Base-by-base conservation (phyloP, 495 filamentous ascomycete species). In the Choiromyces venosus region DNA sequence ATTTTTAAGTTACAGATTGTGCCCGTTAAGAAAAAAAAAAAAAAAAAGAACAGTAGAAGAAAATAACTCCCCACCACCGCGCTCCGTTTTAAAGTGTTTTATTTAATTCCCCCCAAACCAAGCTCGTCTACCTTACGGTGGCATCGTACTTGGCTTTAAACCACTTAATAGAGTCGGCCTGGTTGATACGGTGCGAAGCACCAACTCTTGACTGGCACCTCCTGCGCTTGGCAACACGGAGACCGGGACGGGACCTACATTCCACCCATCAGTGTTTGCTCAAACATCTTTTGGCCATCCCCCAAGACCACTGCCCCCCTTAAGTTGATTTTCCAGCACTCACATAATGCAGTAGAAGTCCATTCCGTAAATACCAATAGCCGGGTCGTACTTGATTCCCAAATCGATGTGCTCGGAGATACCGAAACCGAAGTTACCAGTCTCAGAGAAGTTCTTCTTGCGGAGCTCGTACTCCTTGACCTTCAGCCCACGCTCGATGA, bases 261-360 rank as follows among this genome's bases (percentile, higher is more conserved):
- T 66, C 67, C 46, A 72, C 56, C 46, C 67, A 33, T 36, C 35
- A 64, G 74, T 83, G 74, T 84, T 79, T 82, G 69, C 44, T 19
- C 70, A 25, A 37, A 29, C 29, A 35, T 68, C 18, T 52, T 21
- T 65, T 19, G n/a, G 21, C 21, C 7, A 16, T 6, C 21, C 35
- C 16, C 36, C n/a, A 40, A 36, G 39, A 38, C 46, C n/a, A 33
- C 3, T 37, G 16, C 46, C 19, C 44, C 65, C 39, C 44, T 35
- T 38, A 16, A 39, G 33, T 67, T 36, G 52, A 39, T 67, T 52
- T n/a, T 67, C 7, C 10, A 67, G 44, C 81, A 86, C 88, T 86
- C 81, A 91, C 96, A 99, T 99, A 92, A 94, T 97, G 91, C 90
- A 93, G 91, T 97, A 99, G 89, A 99, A 99, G 88, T 99, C 96